Percentiles rank a stretch among this genome's conserved stretches.
These are phyloP conservation scores for Penstemon newberryi DNA, from an alignment of 257 asterid species.

Conservation along the genomic window DNA sequence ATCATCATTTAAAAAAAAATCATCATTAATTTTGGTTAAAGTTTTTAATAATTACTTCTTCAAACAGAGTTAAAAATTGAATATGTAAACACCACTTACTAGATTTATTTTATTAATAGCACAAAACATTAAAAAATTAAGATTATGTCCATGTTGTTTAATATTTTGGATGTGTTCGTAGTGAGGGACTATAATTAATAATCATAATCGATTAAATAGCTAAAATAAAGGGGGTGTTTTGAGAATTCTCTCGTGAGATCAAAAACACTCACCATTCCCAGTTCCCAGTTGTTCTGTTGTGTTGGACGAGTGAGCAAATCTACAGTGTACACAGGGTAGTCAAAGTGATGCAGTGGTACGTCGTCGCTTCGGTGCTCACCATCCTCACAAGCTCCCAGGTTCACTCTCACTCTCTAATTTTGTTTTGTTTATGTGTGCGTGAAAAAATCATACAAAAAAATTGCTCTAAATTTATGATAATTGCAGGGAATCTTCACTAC, in stretches of 20 bases:
- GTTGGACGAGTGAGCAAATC: not conserved
- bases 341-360: constrained; percentile 84
- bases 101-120: no score
- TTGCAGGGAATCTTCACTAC: constrained; percentile 91
- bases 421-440: no score
- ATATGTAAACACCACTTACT: no score
- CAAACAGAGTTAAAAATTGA: no score
- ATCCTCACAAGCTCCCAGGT: constrained; percentile 98
- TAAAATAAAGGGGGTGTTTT: constrained; percentile 17
- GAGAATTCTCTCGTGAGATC: constrained; percentile 25
- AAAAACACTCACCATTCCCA: constrained; percentile 6
- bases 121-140: no score
- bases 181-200: constrained; percentile 14
- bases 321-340: constrained; percentile 1
- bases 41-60: no score
- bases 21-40: no score
- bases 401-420: constrained; percentile 1
- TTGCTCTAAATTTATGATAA: constrained; percentile 19
- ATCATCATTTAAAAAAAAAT: no score
- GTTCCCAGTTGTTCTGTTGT: not conserved
- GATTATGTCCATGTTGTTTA: no score
- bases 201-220: constrained; percentile 1
- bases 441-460: not conserved
- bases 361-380: constrained; percentile 88
- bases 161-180: no score